These are phyloP conservation scores for Daldinia loculata DNA, from an alignment of 495 filamentous ascomycete species.

Conservation along the genomic window DNA sequence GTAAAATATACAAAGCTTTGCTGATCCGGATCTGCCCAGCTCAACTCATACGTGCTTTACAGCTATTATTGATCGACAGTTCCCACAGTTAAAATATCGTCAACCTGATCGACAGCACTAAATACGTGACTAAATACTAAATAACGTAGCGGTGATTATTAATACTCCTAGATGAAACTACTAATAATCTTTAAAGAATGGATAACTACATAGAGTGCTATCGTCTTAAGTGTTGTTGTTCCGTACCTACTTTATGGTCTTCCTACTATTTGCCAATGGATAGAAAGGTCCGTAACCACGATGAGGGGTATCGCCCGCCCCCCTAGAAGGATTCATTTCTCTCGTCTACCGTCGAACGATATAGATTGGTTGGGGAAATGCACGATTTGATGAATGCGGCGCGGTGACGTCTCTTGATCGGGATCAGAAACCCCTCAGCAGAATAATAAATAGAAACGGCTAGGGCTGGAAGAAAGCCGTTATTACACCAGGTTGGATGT, in stretches of 20 bases:
- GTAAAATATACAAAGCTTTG: constrained; percentile 18
- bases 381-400: constrained; percentile 20
- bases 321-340: constrained; percentile 1
- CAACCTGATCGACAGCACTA: constrained; percentile 34
- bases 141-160: constrained; percentile 21
- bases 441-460: constrained; percentile 7
- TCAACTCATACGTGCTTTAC: constrained; percentile 18
- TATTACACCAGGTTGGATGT: neutral
- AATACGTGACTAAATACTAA: neutral
- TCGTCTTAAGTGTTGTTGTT: neutral
- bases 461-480: constrained; percentile 11
- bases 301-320: constrained; percentile 23
- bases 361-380: constrained; percentile 30
- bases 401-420: constrained; percentile 15
- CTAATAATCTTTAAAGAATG: neutral
- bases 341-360: constrained; percentile 9
- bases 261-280: constrained; percentile 4
- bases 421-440: constrained; percentile 7
- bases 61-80: constrained; percentile 26
- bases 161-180: constrained; percentile 19
- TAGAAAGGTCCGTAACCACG: neutral
- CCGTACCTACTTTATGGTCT: neutral
- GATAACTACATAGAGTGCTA: neutral
- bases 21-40: constrained; percentile 37
- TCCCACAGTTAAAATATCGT: constrained; percentile 36